phyloP scores from a whole-genome alignment of 2,329 filamentous ascomycete genomes.

The Blumeriella jaapii region DNA sequence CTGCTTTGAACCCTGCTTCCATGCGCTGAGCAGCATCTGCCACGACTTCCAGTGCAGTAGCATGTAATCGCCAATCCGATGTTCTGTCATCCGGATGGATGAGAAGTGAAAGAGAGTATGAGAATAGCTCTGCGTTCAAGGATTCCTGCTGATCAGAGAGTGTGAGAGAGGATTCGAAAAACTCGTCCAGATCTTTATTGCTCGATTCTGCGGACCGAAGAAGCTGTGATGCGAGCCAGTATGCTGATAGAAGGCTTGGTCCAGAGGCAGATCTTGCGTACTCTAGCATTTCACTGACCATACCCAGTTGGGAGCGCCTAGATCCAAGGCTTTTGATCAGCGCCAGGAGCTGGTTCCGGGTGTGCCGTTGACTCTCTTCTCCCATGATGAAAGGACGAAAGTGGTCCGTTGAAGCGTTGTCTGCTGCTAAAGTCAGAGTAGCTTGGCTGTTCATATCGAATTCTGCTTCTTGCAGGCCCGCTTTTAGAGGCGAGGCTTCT shows the following conservation, averaged over 20 bases:
- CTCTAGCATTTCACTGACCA: constrained; percentile 56
- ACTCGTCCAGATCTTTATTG: constrained; percentile 48
- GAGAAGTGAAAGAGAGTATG: constrained; percentile 53
- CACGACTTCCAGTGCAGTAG: constrained; percentile 70
- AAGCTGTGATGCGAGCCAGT: constrained; percentile 71
- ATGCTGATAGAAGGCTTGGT: constrained; percentile 52
- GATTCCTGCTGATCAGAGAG: constrained; percentile 32
- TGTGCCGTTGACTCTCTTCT: constrained; percentile 54
- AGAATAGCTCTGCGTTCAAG: constrained; percentile 47
- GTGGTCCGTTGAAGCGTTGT: constrained; percentile 11
- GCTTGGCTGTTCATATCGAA: constrained; percentile 25
- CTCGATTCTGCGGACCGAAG: constrained; percentile 45
- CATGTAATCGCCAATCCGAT: constrained; percentile 60
- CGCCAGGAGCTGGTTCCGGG: constrained; percentile 43
- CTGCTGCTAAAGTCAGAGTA: constrained; percentile 17
- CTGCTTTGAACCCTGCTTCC: constrained; percentile 59
- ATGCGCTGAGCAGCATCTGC: constrained; percentile 63
- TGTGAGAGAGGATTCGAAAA: constrained; percentile 45
- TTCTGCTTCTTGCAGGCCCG: constrained; percentile 20
- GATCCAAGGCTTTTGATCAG: constrained; percentile 46
- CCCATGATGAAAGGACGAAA: constrained; percentile 53
- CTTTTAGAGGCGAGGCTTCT: constrained; percentile 11
- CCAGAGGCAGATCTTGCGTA: constrained; percentile 47
- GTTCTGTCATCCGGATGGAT: constrained; percentile 37
- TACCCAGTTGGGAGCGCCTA: constrained; percentile 44